These are phyloP conservation scores for Somion occarium DNA, from an alignment of 1,284 basidiomycete genomes.

Conservation along the genomic window DNA sequence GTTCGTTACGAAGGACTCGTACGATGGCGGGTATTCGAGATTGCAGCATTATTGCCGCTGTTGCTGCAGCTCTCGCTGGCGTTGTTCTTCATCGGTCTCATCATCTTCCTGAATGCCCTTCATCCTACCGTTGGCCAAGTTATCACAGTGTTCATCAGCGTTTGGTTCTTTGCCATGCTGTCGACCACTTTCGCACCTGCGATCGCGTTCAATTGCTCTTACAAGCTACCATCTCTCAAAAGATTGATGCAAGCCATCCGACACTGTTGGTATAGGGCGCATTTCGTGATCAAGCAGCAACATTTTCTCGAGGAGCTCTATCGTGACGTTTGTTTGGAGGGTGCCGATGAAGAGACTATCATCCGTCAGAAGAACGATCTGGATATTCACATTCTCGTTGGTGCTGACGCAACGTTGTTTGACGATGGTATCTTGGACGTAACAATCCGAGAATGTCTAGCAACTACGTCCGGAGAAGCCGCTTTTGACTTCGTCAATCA, in stretches of 20 bases:
- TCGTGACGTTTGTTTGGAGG: background rate
- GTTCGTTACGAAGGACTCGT: conserved; percentile 18
- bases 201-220: background rate
- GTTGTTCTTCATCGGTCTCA: conserved; percentile 15
- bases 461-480: too few relatives aligned
- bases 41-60: conserved; percentile 24
- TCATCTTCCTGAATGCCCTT: conserved; percentile 17
- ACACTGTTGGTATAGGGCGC: background rate
- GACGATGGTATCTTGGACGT: background rate
- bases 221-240: background rate
- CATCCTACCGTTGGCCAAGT: background rate
- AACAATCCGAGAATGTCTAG: background rate
- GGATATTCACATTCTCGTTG: background rate
- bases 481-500: too few relatives aligned
- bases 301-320: too few relatives aligned
- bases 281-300: background rate
- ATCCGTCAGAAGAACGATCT: background rate
- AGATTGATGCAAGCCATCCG: background rate
- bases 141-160: background rate
- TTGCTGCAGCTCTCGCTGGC: conserved; percentile 19
- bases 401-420: background rate
- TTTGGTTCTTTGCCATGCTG: background rate
- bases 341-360: background rate
- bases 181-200: background rate
- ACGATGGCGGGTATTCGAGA: conserved; percentile 18